Conservation (phyloP, 768 basidiomycete species). For the Mycena polygramma region DNA sequence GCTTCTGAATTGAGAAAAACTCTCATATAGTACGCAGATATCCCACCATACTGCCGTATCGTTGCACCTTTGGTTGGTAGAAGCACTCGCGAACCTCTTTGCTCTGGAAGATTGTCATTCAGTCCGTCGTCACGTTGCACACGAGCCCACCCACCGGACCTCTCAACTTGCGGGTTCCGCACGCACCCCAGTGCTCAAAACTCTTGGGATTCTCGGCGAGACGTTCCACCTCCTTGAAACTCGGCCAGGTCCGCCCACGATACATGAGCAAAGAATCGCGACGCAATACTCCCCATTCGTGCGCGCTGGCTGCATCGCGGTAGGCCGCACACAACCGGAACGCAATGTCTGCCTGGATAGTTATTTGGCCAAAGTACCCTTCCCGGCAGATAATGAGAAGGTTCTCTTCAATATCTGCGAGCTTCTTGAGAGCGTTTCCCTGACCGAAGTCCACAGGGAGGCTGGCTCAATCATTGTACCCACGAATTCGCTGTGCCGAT, state of each 20-base stretch:
- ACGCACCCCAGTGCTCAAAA: constrained; percentile 1
- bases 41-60: too few relatives aligned
- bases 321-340: constrained; percentile 26
- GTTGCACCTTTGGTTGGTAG: background rate
- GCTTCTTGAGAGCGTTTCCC: constrained; percentile 11
- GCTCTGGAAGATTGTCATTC: background rate
- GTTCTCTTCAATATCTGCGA: constrained; percentile 14
- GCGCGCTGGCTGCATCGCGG: constrained; percentile 23
- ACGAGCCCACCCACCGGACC: constrained; percentile 11
- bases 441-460: constrained; percentile 12
- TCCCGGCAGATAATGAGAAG: constrained; percentile 21
- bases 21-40: too few relatives aligned
- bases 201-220: constrained; percentile 14
- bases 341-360: constrained; percentile 15
- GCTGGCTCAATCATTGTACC: constrained; percentile 16
- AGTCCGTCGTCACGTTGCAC: background rate
- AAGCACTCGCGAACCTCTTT: constrained; percentile 9
- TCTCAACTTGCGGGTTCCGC: constrained; percentile 17
- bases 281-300: constrained; percentile 17
- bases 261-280: constrained; percentile 4
- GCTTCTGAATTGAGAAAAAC: too few relatives aligned
- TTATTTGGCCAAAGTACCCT: constrained; percentile 17
- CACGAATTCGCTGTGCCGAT: constrained; percentile 13
- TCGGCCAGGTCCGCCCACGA: background rate
- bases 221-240: background rate